Conservation (phyloP, 169 alveolate species). For the Neospora caninum region DNA sequence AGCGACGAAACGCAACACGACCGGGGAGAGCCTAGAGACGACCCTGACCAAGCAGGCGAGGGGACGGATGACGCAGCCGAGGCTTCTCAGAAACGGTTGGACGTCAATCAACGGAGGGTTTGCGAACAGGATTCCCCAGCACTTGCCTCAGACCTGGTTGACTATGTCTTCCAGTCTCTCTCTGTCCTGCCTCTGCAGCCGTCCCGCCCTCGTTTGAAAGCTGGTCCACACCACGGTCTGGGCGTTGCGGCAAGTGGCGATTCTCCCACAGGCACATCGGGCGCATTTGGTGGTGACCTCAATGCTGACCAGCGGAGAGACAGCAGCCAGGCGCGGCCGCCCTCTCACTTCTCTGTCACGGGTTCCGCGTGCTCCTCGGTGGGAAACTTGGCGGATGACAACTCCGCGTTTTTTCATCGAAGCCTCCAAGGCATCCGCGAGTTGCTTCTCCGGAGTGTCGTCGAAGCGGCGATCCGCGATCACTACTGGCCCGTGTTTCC, state of each 20-base stretch:
- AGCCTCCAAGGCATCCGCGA: slow-evolving; percentile 24
- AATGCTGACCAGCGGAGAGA: background rate
- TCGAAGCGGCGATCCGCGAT: slow-evolving; percentile 52
- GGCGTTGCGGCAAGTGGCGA: too few relatives aligned
- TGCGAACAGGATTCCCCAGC: background rate
- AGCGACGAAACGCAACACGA: too few relatives aligned
- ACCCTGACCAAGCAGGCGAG: too few relatives aligned
- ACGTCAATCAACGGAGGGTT: too few relatives aligned
- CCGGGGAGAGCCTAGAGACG: too few relatives aligned
- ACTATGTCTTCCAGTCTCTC: background rate
- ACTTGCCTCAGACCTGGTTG: background rate
- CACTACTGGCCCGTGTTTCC: slow-evolving; percentile 75
- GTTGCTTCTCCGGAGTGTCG: slow-evolving; percentile 57
- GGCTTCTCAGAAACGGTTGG: too few relatives aligned
- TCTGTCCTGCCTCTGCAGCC: background rate
- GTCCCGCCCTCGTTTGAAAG: background rate
- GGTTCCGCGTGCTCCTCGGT: background rate
- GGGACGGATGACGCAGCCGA: too few relatives aligned
- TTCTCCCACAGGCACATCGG: too few relatives aligned
- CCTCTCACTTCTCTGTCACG: background rate
- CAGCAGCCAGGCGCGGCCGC: background rate
- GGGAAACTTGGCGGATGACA: background rate
- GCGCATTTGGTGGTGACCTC: too few relatives aligned
- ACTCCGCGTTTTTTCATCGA: background rate
- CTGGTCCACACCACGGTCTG: too few relatives aligned